Percentiles rank a stretch among this genome's conserved stretches.
These are phyloP conservation scores for Ceratocystis alfenasii DNA, from an alignment of 2,329 filamentous ascomycete species.

Conservation along the genomic window DNA sequence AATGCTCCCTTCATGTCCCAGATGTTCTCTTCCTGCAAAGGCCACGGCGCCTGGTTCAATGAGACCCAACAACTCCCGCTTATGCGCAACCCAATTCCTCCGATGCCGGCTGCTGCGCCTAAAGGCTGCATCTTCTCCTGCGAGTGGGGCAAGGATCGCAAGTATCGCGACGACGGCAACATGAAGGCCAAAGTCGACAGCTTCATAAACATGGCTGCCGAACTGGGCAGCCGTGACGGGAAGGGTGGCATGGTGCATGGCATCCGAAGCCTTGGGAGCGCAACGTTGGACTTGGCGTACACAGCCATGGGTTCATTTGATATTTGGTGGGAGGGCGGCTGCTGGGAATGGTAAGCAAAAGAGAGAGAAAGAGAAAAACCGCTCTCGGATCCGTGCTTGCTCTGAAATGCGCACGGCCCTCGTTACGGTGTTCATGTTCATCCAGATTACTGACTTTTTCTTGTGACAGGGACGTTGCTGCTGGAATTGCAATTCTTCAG, in stretches of 20 bases:
- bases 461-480: conserved; percentile 53
- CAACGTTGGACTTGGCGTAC: conserved; percentile 63
- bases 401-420: not conserved
- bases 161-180: conserved; percentile 54
- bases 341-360: conserved; percentile 58
- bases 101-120: conserved; percentile 52
- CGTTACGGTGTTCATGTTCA: not conserved
- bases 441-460: not conserved
- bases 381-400: not conserved
- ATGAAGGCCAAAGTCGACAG: conserved; percentile 60
- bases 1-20: conserved; percentile 59
- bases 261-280: conserved; percentile 58
- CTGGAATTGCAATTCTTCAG: conserved; percentile 58
- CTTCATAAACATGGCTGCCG: conserved; percentile 62
- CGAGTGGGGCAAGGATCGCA: conserved; percentile 69
- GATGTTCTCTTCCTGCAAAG: conserved; percentile 54
- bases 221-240: conserved; percentile 48
- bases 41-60: conserved; percentile 58
- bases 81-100: conserved; percentile 48
- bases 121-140: conserved; percentile 60
- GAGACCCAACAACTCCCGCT: conserved; percentile 52
- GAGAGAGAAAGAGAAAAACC: not conserved
- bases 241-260: conserved; percentile 72
- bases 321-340: conserved; percentile 74
- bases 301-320: conserved; percentile 64